These are phyloP conservation scores for Suillus americanus DNA, from an alignment of 768 basidiomycete species.

Conservation along the genomic window DNA sequence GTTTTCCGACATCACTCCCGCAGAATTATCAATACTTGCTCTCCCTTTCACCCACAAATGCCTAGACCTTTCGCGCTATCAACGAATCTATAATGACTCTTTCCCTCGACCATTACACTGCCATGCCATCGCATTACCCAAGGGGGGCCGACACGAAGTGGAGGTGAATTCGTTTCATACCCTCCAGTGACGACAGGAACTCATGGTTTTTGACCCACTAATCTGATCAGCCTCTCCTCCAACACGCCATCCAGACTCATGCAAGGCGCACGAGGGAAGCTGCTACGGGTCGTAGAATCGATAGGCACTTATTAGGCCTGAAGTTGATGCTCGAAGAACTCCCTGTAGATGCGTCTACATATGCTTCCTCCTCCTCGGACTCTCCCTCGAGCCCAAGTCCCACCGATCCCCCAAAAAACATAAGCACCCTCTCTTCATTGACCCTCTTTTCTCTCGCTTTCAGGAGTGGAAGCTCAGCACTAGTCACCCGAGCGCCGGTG, in stretches of 20 bases:
- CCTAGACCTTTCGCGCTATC: conserved; percentile 54
- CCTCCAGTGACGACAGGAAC: not conserved
- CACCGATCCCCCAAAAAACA: conserved; percentile 34
- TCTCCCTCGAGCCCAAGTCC: not conserved
- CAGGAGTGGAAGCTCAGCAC: conserved; percentile 88
- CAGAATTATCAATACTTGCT: conserved; percentile 76
- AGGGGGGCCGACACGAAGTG: not conserved
- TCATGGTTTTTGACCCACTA: conserved; percentile 3
- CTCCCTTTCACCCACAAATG: conserved; percentile 65
- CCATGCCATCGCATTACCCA: conserved; percentile 11
- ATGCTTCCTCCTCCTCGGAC: not conserved
- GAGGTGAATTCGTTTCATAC: not conserved
- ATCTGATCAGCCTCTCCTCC: conserved; percentile 43
- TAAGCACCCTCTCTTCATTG: conserved; percentile 59
- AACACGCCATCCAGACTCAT: conserved; percentile 70
- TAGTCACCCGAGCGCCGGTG: conserved; percentile 84
- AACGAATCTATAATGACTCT: conserved; percentile 77
- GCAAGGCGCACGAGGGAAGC: conserved; percentile 72
- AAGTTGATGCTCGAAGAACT: conserved; percentile 53
- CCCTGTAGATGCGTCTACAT: not conserved
- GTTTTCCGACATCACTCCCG: not conserved
- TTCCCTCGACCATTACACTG: conserved; percentile 75
- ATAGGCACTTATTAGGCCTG: conserved; percentile 89
- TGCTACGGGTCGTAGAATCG: conserved; percentile 80
- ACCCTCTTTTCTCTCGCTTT: conserved; percentile 71